Base-by-base conservation (phyloP, 805 yeast species). In the Metschnikowia baotianmanensis region DNA sequence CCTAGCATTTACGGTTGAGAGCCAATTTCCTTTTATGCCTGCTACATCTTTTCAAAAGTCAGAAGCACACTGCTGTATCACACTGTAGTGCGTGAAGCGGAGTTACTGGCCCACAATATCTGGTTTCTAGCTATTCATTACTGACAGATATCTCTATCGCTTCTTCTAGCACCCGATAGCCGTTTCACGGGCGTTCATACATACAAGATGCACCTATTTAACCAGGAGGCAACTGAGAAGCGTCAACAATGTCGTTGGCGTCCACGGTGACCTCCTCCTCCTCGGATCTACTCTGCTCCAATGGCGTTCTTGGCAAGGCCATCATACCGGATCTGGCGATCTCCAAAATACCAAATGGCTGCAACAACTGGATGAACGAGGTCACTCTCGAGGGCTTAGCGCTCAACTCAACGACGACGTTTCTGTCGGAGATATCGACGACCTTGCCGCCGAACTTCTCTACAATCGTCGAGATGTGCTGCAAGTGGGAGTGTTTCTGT, bases 281-380 rank as follows among this genome's bases (percentile, higher is more conserved):
- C 17, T 70, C 75, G 15, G 68, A 76, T 31, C 62, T 68, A 31
- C 58, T 62, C 17, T 67, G 68, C 49, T 82, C 86, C 53, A 89
- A 69, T 31, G 96, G 96, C 36, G 98, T 87, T 77, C 97, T 83
- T 59, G 98, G 95, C 57, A 93, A 76, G 8, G 98, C 99, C 91
- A 93, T 89, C 95, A 91, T 87, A 69, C 99, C 99, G 19, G 96
- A 84, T 70, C 99, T 80, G 31, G 97, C 96, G 56, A 91, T 85
- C 69, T 93, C 99, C 58, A 93, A 76, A 43, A 93, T 82, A 59
- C 99, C 99, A 60, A 93, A 93, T 32, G 99, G 99, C 63, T 88
- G 93, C 59, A 90, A 74, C 60, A 93, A 78, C 48, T 85, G 86
- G 60, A 93, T 78, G 64, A 90, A 90, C 29, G 95, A 81, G 31